These are phyloP conservation scores for Hemileia vastatrix DNA, from an alignment of 1,284 basidiomycete species.

Conservation along the genomic window DNA sequence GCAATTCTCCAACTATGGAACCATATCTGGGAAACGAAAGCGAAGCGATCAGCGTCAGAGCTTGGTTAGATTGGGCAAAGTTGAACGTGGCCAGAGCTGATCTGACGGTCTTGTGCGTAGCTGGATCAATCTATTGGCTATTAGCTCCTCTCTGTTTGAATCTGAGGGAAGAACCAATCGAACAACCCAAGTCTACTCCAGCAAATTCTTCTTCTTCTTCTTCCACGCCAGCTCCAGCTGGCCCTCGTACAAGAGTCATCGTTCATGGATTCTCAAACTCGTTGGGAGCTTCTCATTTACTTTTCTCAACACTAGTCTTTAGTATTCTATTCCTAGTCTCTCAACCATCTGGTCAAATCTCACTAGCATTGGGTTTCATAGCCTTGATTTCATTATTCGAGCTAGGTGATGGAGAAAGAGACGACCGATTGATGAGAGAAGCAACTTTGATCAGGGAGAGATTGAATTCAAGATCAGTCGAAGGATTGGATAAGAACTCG, in stretches of 20 bases:
- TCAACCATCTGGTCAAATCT: conserved; percentile 72
- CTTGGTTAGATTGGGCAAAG: conserved; percentile 46
- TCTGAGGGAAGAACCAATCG: conserved; percentile 44
- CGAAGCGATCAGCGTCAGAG: conserved; percentile 29
- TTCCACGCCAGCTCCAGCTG: conserved; percentile 30
- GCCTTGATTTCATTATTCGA: conserved; percentile 65
- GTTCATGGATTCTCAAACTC: conserved; percentile 83
- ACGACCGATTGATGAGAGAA: conserved; percentile 52
- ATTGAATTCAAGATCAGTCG: not conserved
- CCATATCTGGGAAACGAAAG: not conserved
- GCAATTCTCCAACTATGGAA: conserved; percentile 4
- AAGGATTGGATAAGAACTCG: not conserved
- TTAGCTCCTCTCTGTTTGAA: conserved; percentile 62
- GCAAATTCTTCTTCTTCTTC: not conserved
- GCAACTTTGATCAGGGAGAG: not conserved
- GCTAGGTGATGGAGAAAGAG: conserved; percentile 65
- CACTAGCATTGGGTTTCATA: conserved; percentile 56
- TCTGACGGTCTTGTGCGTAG: conserved; percentile 50
- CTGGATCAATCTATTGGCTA: conserved; percentile 60
- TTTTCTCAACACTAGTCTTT: conserved; percentile 65
- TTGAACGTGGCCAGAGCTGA: conserved; percentile 57
- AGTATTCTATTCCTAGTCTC: conserved; percentile 57
- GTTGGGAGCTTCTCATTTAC: conserved; percentile 72
- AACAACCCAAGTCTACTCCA: conserved; percentile 3
- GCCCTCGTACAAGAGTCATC: conserved; percentile 51